phyloP scores from a whole-genome alignment of 441 rosid genomes.

The Metrosideros polymorpha region DNA sequence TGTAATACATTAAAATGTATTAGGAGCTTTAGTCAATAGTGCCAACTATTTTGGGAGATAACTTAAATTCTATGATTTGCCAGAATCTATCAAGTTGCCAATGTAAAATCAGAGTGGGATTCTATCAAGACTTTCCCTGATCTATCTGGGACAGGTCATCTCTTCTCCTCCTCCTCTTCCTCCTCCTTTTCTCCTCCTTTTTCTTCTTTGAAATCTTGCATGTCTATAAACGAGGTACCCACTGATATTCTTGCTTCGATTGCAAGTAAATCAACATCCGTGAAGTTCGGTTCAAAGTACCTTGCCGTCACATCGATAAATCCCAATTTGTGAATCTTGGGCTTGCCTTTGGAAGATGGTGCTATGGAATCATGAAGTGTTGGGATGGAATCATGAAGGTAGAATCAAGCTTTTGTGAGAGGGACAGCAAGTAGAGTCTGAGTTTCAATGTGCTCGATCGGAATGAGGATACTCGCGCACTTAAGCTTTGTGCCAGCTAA shows the following conservation, averaged over 20 bases:
- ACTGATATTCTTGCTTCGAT: background rate
- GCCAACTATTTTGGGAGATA: background rate
- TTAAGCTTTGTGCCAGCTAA: background rate
- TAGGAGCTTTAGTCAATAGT: no score
- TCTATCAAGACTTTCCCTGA: slow-evolving; percentile 78
- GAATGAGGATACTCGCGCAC: background rate
- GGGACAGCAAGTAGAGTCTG: background rate
- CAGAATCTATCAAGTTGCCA: slow-evolving; percentile 81
- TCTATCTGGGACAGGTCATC: slow-evolving; percentile 74
- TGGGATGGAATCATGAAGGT: background rate
- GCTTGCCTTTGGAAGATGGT: slow-evolving; percentile 41
- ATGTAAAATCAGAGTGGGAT: slow-evolving; percentile 90
- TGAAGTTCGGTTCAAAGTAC: slow-evolving; percentile 77
- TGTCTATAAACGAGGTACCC: background rate
- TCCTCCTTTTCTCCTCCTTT: background rate
- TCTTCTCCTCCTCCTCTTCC: background rate
- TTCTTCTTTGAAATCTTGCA: background rate
- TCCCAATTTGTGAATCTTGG: slow-evolving; percentile 78
- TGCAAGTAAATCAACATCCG: slow-evolving; percentile 64
- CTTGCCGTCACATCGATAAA: slow-evolving; percentile 92
- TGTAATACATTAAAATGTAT: no score
- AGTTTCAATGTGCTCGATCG: background rate
- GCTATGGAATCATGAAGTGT: slow-evolving; percentile 30
- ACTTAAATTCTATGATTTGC: background rate
- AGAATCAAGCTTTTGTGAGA: background rate